Conservation (phyloP, 1,284 basidiomycete species). For the Moesziomyces antarcticus region DNA sequence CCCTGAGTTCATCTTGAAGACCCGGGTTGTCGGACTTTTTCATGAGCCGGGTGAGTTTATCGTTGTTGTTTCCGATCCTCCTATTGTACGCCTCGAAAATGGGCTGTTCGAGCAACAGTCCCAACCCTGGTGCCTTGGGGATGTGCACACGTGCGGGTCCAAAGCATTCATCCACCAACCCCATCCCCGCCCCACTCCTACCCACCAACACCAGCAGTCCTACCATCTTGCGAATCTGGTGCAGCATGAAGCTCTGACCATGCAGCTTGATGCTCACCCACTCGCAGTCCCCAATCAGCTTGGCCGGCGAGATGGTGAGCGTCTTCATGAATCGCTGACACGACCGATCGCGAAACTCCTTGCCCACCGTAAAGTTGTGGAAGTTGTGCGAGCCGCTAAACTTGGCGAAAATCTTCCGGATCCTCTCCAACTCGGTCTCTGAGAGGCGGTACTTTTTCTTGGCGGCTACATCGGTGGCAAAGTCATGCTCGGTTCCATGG, state of each 20-base stretch:
- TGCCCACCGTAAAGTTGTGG: constrained; percentile 94
- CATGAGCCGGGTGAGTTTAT: constrained; percentile 68
- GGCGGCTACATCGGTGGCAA: constrained; percentile 51
- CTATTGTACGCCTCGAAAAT: constrained; percentile 81
- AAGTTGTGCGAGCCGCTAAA: constrained; percentile 75
- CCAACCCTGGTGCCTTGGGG: constrained; percentile 95
- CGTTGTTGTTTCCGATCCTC: constrained; percentile 71
- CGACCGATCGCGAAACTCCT: constrained; percentile 83
- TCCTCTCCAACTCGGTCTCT: constrained; percentile 37
- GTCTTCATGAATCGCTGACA: constrained; percentile 75
- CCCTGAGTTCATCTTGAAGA: constrained; percentile 40
- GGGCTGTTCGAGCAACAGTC: constrained; percentile 91
- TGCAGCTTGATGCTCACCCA: constrained; percentile 95
- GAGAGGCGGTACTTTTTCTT: constrained; percentile 62
- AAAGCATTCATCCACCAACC: constrained; percentile 70
- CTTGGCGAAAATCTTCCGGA: constrained; percentile 46
- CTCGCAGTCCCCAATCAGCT: constrained; percentile 87
- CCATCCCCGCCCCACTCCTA: constrained; percentile 50
- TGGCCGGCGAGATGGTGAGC: constrained; percentile 59
- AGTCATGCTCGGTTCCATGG: constrained; percentile 44
- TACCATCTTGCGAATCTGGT: constrained; percentile 98
- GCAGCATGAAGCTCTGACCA: constrained; percentile 98
- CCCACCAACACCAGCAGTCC: constrained; percentile 78
- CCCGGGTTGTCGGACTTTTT: constrained; percentile 6
- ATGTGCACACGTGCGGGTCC: constrained; percentile 82